A percentile compares a stretch with the other conserved stretches of the same genome.
phyloP scores from a whole-genome alignment of 179 eudicot species.

The Pouteria campechiana region DNA sequence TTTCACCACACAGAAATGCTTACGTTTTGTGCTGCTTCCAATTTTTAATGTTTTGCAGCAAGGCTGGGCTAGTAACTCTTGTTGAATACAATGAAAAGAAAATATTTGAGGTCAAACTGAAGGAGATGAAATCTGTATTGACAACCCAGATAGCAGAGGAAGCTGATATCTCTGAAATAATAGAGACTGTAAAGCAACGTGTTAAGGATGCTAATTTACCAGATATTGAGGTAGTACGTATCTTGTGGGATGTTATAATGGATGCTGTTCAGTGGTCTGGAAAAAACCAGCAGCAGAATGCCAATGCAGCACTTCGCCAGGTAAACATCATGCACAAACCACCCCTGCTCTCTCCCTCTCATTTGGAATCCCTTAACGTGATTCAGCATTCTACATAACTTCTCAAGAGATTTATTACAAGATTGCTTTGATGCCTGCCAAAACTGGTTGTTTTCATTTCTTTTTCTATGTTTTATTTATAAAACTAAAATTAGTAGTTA shows the following conservation, averaged over 20 bases:
- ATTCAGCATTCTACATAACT: no score
- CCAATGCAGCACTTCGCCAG: slow-evolving; percentile 91
- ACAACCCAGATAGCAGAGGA: slow-evolving; percentile 87
- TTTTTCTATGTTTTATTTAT: no score
- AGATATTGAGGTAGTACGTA: slow-evolving; percentile 76
- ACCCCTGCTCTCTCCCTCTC: no score
- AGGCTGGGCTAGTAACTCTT: slow-evolving; percentile 64
- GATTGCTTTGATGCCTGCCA: no score
- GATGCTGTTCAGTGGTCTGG: slow-evolving; percentile 99
- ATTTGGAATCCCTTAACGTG: no score
- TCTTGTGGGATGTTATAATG: slow-evolving; percentile 94
- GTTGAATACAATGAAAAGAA: slow-evolving; percentile 93
- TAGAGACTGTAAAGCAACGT: slow-evolving; percentile 78
- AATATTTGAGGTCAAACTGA: slow-evolving; percentile 79
- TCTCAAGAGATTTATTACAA: no score
- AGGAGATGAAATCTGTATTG: slow-evolving; percentile 85
- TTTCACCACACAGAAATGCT: no score
- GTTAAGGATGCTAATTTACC: slow-evolving; percentile 90
- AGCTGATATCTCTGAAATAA: slow-evolving; percentile 77
- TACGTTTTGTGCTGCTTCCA: slow-evolving; percentile 1
- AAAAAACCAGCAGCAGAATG: slow-evolving; percentile 98
- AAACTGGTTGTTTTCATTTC: no score
- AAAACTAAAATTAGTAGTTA: no score
- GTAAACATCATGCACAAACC: slow-evolving; percentile 20
- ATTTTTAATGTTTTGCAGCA: slow-evolving; percentile 27